These are phyloP conservation scores for Houttuynia cordata DNA, from an alignment of 164 flowering plant species.

Conservation along the genomic window DNA sequence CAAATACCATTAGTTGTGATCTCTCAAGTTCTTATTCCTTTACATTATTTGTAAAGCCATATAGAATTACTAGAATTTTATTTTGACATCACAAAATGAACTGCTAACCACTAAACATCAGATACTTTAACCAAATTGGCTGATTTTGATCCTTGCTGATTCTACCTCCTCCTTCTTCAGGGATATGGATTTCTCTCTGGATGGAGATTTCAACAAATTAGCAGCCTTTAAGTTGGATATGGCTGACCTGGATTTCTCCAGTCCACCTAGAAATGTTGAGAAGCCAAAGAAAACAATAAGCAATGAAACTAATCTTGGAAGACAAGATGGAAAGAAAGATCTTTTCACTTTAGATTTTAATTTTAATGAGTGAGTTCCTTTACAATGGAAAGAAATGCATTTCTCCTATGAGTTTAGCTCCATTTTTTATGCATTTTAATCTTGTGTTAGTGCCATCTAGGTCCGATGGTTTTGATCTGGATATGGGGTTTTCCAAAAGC, in stretches of 20 bases:
- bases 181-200: constrained; percentile 80
- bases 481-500: constrained; percentile 25
- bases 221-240: constrained; percentile 79
- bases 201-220: constrained; percentile 60
- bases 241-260: constrained; percentile 74
- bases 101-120: background rate
- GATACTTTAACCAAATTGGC: background rate
- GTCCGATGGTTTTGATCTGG: constrained; percentile 48
- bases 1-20: too few relatives aligned
- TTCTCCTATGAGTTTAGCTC: background rate
- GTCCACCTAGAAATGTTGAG: constrained; percentile 34
- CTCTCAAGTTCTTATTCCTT: too few relatives aligned
- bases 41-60: too few relatives aligned
- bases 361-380: constrained; percentile 49
- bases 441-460: constrained; percentile 17
- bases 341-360: constrained; percentile 56
- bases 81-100: background rate
- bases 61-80: background rate
- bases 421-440: background rate
- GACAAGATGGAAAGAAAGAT: constrained; percentile 28
- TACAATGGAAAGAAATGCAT: background rate
- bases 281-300: constrained; percentile 36
- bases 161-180: constrained; percentile 24
- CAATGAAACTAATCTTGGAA: constrained; percentile 30
- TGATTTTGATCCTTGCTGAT: background rate